These are phyloP conservation scores for Stephanodiscus triporus DNA, from an alignment of 108 stramenopile genomes.

Conservation along the genomic window DNA sequence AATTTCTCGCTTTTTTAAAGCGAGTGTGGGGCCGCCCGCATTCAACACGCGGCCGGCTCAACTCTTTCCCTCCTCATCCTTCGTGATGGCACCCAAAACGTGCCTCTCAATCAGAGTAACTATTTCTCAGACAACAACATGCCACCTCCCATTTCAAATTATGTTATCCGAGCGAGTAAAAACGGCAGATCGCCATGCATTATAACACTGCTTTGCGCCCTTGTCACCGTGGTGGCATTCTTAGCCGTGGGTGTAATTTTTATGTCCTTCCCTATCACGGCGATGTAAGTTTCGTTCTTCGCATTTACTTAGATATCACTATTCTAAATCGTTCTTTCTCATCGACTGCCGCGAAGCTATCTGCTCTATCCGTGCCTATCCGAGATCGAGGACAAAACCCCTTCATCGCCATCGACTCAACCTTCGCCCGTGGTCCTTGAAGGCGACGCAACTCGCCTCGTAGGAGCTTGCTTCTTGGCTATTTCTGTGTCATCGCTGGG, in stretches of 20 bases:
- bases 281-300: slow-evolving; percentile 16
- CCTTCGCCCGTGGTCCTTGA: slow-evolving; percentile 17
- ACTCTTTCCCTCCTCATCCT: too few relatives aligned
- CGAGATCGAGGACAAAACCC: slow-evolving; percentile 26
- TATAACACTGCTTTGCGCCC: slow-evolving; percentile 20
- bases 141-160: neutral
- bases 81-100: too few relatives aligned
- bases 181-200: slow-evolving; percentile 9
- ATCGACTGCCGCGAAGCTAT: slow-evolving; percentile 6
- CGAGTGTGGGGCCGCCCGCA: too few relatives aligned
- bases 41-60: too few relatives aligned
- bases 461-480: slow-evolving; percentile 42
- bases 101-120: neutral
- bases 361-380: slow-evolving; percentile 47
- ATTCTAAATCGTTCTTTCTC: neutral
- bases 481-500: slow-evolving; percentile 40
- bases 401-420: slow-evolving; percentile 3
- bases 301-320: too few relatives aligned
- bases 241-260: slow-evolving; percentile 30
- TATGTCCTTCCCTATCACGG: slow-evolving; percentile 26
- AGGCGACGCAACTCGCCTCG: slow-evolving; percentile 39
- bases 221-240: slow-evolving; percentile 19
- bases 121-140: neutral
- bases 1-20: too few relatives aligned
- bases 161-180: neutral